Base-by-base conservation (phyloP, 2,329 filamentous ascomycete genomes). In the Emmonsia crescens region DNA sequence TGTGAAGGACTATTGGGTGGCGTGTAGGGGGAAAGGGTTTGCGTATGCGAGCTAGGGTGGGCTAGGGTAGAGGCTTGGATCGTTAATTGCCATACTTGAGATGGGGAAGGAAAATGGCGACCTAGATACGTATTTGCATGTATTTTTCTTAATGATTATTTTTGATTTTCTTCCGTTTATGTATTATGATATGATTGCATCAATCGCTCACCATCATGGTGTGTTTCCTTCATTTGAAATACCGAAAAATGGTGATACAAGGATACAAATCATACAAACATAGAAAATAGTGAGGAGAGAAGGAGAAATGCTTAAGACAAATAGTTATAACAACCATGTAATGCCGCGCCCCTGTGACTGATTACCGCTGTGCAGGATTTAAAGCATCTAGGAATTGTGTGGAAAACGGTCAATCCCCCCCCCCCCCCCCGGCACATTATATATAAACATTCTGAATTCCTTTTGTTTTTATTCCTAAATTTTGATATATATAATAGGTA, bases 1-100 rank as follows among this genome's bases (percentile, higher is more conserved):
- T 61, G 73, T 75, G 21, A 74, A 72, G 36, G 66, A 73, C 1
- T 78, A 78, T 61, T 79, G 77, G 77, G 64, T 78, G 27, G 73
- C 73, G 60, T 78, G 76, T 64, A 73, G 75, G 27, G 77, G 77
- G 1, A 69, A 72, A 60, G 71, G 71, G 8, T 77, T 76, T 66
- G 73, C 74, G 60, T 77, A 77, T 67, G 66, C 70, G 56, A 56
- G 59, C 21, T 56, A 61, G 19, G 3, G 5, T 54, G 48, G 14
- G 42, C n/a, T n/a, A 38, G 21, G 21, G 19, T 40, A n/a, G 9
- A n/a, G 21, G 46, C 31, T 21, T n/a, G 33, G 31, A 55, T 38
- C 16, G 36, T 29, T 51, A 12, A 29, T 51, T 31, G 4, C 12
- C 8, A 31, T 24, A 21, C 1, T 24, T 54, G n/a, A 36, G n/a